Evolutionary conservation across 345 rosid genomes (phyloP).

Genomic region (Ceriops zippeliana): DNA sequence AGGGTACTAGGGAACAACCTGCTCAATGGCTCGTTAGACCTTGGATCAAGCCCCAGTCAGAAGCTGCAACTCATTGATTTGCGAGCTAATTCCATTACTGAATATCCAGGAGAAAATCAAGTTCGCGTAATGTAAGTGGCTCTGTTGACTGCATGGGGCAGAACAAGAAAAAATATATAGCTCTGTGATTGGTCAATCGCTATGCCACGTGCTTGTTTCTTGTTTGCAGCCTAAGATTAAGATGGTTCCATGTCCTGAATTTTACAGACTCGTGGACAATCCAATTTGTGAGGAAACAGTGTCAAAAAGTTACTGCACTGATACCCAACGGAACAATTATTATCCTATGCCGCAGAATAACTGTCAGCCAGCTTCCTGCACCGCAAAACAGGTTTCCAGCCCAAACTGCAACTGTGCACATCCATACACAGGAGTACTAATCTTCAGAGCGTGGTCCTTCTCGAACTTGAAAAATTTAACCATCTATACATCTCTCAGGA

Average conservation of each 20-base stretch:
- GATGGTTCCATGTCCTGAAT: not conserved
- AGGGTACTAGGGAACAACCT: conserved; percentile 50
- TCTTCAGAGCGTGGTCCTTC: conserved; percentile 23
- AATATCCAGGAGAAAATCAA: conserved; percentile 7
- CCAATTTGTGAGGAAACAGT: conserved; percentile 50
- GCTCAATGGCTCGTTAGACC: conserved; percentile 49
- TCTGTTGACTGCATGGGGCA: not conserved
- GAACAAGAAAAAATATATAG: not conserved
- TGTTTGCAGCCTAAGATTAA: no score
- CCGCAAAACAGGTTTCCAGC: not conserved
- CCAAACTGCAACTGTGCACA: not conserved
- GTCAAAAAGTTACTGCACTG: conserved; percentile 37
- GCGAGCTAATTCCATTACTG: conserved; percentile 43
- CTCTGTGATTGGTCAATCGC: no score
- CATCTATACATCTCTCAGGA: conserved; percentile 34
- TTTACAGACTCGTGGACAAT: conserved; percentile 61
- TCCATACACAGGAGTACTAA: not conserved
- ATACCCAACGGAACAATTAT: conserved; percentile 12
- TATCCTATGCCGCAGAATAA: conserved; percentile 40
- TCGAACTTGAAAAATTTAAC: conserved; percentile 44
- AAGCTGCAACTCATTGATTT: conserved; percentile 55
- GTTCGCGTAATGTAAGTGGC: conserved; percentile 50
- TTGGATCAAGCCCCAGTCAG: conserved; percentile 42
- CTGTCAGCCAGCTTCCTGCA: not conserved
- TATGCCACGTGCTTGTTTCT: no score